A percentile compares a stretch with the other conserved stretches of the same genome.
Conservation (phyloP, 176 grass and related monocot genomes). For the Carex myosuroides region DNA sequence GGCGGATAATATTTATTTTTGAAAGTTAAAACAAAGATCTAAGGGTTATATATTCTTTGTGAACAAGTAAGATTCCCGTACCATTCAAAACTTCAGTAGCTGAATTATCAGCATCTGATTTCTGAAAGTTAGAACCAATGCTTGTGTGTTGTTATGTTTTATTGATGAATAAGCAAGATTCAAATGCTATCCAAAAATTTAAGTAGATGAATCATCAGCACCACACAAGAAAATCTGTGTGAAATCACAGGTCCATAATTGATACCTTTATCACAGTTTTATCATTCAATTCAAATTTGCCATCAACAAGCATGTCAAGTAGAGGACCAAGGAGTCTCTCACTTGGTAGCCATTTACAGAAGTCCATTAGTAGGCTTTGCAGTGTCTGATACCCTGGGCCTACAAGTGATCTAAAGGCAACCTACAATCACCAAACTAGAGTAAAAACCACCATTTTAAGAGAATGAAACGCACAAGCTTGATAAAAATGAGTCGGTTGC, state of each 20-base stretch:
- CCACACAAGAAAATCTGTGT: background rate
- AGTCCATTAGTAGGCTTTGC: slow-evolving; percentile 89
- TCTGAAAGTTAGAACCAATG: background rate
- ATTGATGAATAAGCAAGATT: background rate
- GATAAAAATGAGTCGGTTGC: background rate
- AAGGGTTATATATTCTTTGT: background rate
- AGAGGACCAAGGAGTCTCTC: slow-evolving; percentile 62
- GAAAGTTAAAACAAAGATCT: background rate
- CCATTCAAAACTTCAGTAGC: background rate
- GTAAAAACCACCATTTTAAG: background rate
- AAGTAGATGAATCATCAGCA: background rate
- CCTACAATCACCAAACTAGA: slow-evolving; percentile 50
- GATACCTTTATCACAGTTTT: slow-evolving; percentile 74
- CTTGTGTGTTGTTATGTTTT: background rate
- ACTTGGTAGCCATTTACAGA: slow-evolving; percentile 87
- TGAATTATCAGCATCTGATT: background rate
- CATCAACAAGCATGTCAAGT: slow-evolving; percentile 96
- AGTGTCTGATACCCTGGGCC: slow-evolving; percentile 88
- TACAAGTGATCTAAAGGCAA: slow-evolving; percentile 76
- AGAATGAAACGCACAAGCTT: background rate
- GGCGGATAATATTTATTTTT: background rate
- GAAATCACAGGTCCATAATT: background rate
- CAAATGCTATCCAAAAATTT: background rate
- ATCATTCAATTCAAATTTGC: slow-evolving; percentile 73
- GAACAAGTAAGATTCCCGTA: background rate